Percentiles rank a stretch among this genome's conserved stretches.
These are phyloP conservation scores for Yarrowia sp. DNA, from an alignment of 805 yeast species.

Conservation along the genomic window DNA sequence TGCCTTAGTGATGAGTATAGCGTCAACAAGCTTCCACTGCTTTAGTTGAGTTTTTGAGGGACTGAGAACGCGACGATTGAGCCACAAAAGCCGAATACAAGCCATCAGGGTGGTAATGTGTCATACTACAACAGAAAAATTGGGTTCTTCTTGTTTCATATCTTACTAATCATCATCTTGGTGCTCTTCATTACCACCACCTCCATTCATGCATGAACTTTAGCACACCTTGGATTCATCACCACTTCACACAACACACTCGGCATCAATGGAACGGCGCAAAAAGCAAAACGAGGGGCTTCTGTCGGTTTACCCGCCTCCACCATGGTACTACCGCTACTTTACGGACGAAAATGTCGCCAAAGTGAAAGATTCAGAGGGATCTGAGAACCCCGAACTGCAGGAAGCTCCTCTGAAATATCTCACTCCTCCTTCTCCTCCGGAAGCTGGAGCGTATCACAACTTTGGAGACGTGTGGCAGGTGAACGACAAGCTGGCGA, in stretches of 20 bases:
- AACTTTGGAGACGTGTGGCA: slow-evolving; percentile 94
- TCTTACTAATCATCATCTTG: too few species aligned
- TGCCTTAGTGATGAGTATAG: too few species aligned
- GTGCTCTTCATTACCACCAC: too few species aligned
- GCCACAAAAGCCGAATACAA: too few species aligned
- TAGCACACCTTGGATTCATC: slow-evolving; percentile 6
- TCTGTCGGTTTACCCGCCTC: slow-evolving; percentile 90
- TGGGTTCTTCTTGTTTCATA: too few species aligned
- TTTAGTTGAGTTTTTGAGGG: too few species aligned
- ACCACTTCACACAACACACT: slow-evolving; percentile 2
- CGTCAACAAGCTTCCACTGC: too few species aligned
- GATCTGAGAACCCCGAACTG: slow-evolving; percentile 38
- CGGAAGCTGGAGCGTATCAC: slow-evolving; percentile 63
- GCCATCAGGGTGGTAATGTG: too few species aligned
- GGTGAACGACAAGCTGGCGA: slow-evolving; percentile 72
- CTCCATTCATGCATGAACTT: slow-evolving; percentile 8
- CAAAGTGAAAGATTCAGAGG: slow-evolving; percentile 45
- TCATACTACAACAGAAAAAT: too few species aligned
- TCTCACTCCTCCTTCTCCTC: slow-evolving; percentile 50
- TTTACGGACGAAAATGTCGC: slow-evolving; percentile 74
- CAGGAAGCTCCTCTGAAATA: slow-evolving; percentile 41
- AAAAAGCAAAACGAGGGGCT: slow-evolving; percentile 48
- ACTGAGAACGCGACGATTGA: too few species aligned
- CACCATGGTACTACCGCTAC: slow-evolving; percentile 80
- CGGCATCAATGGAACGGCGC: slow-evolving; percentile 33